These are phyloP conservation scores for Corymbia calophylla DNA, from an alignment of 441 rosid genomes.

Conservation along the genomic window DNA sequence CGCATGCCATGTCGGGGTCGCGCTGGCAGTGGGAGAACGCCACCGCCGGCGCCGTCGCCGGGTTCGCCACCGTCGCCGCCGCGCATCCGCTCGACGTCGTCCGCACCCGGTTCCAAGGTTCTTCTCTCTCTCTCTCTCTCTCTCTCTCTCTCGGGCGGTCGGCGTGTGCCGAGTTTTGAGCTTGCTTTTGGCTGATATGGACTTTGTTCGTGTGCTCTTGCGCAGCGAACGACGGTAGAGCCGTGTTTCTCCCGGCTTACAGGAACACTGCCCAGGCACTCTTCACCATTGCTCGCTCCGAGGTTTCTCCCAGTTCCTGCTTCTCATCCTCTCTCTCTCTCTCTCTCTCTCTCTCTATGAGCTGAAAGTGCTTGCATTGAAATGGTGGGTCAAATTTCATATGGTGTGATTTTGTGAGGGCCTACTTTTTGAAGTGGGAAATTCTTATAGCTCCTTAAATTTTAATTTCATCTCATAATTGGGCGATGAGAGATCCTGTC, in stretches of 20 bases:
- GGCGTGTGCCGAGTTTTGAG: not conserved
- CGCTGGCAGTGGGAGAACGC: conserved; percentile 86
- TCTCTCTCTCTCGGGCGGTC: not conserved
- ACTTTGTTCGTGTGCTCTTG: not conserved
- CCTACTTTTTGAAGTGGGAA: not conserved
- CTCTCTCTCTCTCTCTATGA: not conserved
- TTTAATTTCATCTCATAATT: not conserved
- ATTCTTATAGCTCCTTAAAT: not conserved
- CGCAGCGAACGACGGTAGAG: conserved; percentile 74
- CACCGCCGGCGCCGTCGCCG: conserved; percentile 81
- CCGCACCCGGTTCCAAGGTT: conserved; percentile 91
- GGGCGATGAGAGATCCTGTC: not conserved
- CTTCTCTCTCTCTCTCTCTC: not conserved
- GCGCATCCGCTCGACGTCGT: conserved; percentile 92
- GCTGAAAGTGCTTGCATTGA: not conserved
- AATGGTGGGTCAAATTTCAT: not conserved
- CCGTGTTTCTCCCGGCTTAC: conserved; percentile 54
- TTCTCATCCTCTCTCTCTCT: not conserved
- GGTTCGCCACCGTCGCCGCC: conserved; percentile 79
- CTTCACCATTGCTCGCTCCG: conserved; percentile 62
- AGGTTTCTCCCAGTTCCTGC: conserved; percentile 27
- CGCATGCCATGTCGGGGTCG: not conserved
- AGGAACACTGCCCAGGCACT: conserved; percentile 78
- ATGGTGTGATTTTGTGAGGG: not conserved
- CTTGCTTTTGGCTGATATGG: not conserved